Evolutionary conservation across 163 green algal genomes (phyloP).

Genomic region (Volvox carteri): DNA sequence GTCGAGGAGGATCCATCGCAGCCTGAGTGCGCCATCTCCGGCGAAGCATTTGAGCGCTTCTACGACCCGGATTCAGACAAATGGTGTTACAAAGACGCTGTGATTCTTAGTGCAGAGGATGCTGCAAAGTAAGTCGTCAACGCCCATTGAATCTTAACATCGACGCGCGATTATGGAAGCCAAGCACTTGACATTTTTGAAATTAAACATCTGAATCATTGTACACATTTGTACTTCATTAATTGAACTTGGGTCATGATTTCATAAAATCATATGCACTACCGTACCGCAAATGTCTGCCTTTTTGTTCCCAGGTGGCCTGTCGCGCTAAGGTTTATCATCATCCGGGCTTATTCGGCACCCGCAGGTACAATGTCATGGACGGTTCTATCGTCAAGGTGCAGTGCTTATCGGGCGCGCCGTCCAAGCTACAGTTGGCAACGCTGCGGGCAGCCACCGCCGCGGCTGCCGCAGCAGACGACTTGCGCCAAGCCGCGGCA

Average conservation of each 20-base stretch:
- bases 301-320: too few species aligned
- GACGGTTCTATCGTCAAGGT: slow-evolving; percentile 71
- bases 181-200: too few species aligned
- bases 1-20: slow-evolving; percentile 73
- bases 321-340: too few species aligned
- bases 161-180: too few species aligned
- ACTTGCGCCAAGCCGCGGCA: slow-evolving; percentile 18
- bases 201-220: too few species aligned
- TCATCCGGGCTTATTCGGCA: background rate
- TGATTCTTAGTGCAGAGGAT: slow-evolving; percentile 56
- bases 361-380: slow-evolving; percentile 61
- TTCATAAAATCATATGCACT: too few species aligned
- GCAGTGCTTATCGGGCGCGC: slow-evolving; percentile 52
- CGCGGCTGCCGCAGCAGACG: background rate
- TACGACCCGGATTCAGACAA: slow-evolving; percentile 72
- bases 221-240: too few species aligned
- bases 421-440: slow-evolving; percentile 39
- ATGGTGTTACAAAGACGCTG: slow-evolving; percentile 72
- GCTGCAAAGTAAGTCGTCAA: slow-evolving; percentile 35
- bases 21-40: slow-evolving; percentile 72
- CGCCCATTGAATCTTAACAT: too few species aligned
- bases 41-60: slow-evolving; percentile 72
- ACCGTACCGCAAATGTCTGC: too few species aligned
- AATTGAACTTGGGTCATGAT: too few species aligned
- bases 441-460: slow-evolving; percentile 10